phyloP scores from a whole-genome alignment of 768 basidiomycete species.

The Pisolithus tinctorius region DNA sequence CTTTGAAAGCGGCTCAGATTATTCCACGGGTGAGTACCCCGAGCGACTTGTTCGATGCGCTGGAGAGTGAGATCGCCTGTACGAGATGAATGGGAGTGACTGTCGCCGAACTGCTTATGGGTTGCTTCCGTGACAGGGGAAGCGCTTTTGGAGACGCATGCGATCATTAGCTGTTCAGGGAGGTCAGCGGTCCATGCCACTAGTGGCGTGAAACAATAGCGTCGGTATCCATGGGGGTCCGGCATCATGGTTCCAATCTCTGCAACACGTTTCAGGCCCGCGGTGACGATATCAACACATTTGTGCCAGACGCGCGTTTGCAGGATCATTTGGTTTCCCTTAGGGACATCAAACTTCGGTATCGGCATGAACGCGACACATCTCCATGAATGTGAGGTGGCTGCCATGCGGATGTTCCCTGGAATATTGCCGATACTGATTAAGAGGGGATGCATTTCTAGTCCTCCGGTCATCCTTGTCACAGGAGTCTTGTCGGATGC shows the following conservation, averaged over 20 bases:
- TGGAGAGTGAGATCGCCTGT: not conserved
- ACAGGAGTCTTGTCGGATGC: conserved; percentile 30
- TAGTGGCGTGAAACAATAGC: no score
- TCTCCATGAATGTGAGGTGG: no score
- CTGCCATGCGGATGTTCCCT: no score
- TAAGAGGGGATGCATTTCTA: conserved; percentile 1
- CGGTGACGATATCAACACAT: conserved; percentile 24
- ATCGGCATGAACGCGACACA: no score
- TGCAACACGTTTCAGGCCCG: conserved; percentile 19
- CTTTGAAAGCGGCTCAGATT: not conserved
- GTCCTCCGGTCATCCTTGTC: conserved; percentile 19
- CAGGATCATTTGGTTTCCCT: conserved; percentile 17
- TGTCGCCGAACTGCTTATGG: no score
- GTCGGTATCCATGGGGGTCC: no score
- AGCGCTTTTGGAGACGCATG: no score
- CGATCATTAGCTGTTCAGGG: no score
- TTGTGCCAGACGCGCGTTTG: conserved; percentile 21
- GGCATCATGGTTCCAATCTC: no score
- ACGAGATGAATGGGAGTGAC: not conserved
- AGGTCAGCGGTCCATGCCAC: no score
- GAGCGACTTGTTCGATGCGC: not conserved
- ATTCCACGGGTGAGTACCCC: not conserved
- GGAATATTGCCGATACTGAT: not conserved
- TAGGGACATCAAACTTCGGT: conserved; percentile 17
- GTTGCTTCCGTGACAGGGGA: no score